phyloP scores from a whole-genome alignment of 116 monocot genomes.

The Papilionanthe hybrid region DNA sequence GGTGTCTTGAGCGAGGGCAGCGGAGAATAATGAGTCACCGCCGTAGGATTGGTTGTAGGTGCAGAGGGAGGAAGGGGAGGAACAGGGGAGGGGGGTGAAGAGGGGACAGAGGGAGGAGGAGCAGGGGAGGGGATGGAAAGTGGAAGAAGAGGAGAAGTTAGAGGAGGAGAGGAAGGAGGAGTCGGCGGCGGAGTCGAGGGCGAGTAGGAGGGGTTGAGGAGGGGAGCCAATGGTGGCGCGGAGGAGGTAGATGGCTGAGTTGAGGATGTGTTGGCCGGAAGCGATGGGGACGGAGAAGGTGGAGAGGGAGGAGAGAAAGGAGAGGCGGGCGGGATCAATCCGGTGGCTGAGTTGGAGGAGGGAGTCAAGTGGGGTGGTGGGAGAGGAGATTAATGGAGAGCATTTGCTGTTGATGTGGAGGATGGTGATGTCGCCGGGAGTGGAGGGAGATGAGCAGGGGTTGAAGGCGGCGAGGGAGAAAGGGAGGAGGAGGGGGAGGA shows the following conservation, averaged over 20 bases:
- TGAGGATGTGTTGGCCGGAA: conserved; percentile 63
- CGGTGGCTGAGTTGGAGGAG: conserved; percentile 33
- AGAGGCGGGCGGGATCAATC: conserved; percentile 51
- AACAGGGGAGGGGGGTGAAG: conserved; percentile 34
- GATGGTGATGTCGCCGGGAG: conserved; percentile 39
- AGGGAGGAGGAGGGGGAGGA: conserved; percentile 14
- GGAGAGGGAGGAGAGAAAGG: conserved; percentile 46
- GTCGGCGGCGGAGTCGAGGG: conserved; percentile 56
- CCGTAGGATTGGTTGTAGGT: conserved; percentile 43
- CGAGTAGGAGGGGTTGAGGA: conserved; percentile 56
- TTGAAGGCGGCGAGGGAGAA: conserved; percentile 9
- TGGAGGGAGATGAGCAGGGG: conserved; percentile 15
- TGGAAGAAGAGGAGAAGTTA: conserved; percentile 12
- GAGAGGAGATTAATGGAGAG: conserved; percentile 25
- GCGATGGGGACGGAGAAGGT: conserved; percentile 51
- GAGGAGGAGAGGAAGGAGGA: conserved; percentile 27
- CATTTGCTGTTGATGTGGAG: conserved; percentile 51
- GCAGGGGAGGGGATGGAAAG: conserved; percentile 33
- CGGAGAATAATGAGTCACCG: conserved; percentile 39
- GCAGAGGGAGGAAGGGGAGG: conserved; percentile 21
- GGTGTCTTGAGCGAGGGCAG: conserved; percentile 30
- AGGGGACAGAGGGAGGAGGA: conserved; percentile 36
- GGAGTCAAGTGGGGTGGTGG: conserved; percentile 32
- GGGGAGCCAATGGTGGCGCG: conserved; percentile 68
- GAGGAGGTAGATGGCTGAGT: conserved; percentile 72